Evolutionary conservation across 352 stramenopile species (phyloP).

Genomic region (Phytophthora pisi): DNA sequence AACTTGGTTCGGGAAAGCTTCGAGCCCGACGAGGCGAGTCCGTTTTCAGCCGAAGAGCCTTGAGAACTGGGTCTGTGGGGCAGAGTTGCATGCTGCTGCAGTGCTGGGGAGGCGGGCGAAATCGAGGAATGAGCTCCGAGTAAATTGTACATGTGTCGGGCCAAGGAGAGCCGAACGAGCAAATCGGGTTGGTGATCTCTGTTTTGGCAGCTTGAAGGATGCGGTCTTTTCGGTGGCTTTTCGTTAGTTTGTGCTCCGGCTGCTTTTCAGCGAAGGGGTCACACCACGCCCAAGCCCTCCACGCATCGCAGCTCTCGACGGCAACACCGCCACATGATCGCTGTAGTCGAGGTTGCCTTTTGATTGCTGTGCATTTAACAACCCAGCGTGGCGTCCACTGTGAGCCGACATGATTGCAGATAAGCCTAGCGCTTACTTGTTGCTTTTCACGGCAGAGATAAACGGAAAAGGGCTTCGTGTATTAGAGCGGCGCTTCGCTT

Average conservation of each 20-base stretch:
- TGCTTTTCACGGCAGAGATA: no score
- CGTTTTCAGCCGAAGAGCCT: neutral
- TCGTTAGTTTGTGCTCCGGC: neutral
- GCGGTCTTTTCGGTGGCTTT: neutral
- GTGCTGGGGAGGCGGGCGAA: neutral
- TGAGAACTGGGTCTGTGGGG: neutral
- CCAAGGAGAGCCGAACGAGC: neutral
- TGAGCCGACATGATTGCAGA: no score
- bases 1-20: neutral
- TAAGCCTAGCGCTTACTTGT: no score
- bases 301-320: neutral
- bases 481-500: no score
- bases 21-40: neutral
- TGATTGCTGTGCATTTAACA: neutral
- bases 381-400: no score
- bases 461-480: no score
- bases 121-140: neutral
- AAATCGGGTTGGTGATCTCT: neutral
- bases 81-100: neutral
- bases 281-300: neutral
- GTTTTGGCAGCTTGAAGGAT: neutral
- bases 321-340: neutral
- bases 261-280: neutral
- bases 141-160: neutral
- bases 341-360: neutral